Evolutionary conservation across 257 asterid genomes (phyloP), one percentile per base, ranked within the genome.

Genomic region (Primulina tabacum): DNA sequence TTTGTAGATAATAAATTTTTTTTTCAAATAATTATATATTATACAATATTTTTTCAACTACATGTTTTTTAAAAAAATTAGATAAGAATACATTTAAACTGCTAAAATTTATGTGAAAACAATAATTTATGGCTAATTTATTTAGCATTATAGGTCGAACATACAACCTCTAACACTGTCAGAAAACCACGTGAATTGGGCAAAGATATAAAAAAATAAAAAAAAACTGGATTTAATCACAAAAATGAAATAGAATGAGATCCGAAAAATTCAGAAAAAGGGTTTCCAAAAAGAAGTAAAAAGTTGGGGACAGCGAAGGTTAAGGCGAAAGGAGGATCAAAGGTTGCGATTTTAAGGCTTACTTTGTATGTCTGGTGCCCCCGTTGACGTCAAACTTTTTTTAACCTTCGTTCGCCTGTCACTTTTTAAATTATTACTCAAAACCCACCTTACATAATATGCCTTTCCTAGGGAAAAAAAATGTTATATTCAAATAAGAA

Each of bases 271-370:
- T 14, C 55, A 47, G 18, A 47, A 14, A 50, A 66, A 33, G 26
- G 61, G 60, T 73, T 82, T 82, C 79, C 76, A 35, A 21, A 57
- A 68, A 50, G 73, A 69, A 66, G 69, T 71, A 64, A 75, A 77
- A 63, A 79, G 76, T 68, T 43, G 50, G 75, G 26, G 26, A 2
- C 38, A 59, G 72, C 75, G 71, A 75, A 71, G 70, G 75, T 68
- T 75, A 72, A 67, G 82, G 82, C 75, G 76, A 82, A 80, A 78
- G 85, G 65, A 30, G 62, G 68, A 77, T 73, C 61, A 1, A 47
- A 47, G 47, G 53, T 43, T 3, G 35, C 17, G 16, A 26, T 29
- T 43, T 43, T 43, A 43, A 43, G 53, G 17, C n/a, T 38, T 30
- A 33, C 8, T 9, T 4, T 55, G 43, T 8, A 56, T 69, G 57